Evolutionary conservation across 2,329 filamentous ascomycete genomes (phyloP), one percentile per base, ranked within the genome.

Genomic region (Claviceps arundinis): DNA sequence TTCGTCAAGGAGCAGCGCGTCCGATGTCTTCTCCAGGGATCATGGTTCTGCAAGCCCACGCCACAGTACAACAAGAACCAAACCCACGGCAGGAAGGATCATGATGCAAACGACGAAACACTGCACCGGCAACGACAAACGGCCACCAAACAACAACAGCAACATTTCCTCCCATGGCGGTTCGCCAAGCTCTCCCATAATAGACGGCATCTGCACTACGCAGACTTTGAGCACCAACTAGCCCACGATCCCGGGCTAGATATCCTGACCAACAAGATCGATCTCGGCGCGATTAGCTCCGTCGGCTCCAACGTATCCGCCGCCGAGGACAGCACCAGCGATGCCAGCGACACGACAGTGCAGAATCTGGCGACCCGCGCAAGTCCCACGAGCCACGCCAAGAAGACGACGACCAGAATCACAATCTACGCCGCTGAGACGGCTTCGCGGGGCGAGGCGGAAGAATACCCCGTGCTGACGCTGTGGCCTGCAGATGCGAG

Each of bases 1-100:
- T 98, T 98, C 63, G 87, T 97, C 68, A 96, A 95, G 68, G 93
- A 98, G 70, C 93, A 98, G 67, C 82, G 93, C 40, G 87, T 97
- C 55, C 80, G 93, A 51, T 96, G 90, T 64, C 73, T 98, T 41
- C 77, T 97, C 4, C 79, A 88, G 58, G 93, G 93, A 6, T 83
- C 86, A 9, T 98, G 93, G 93, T 98, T 97, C 70, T 65, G 71
- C 64, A 69, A 76, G 67, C 67, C 76, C 5, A 62, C 68, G 11
- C 65, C 71, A 49, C 68, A 62, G 9, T 24, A 8, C 14, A 30
- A n/a, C 5, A 30, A 30, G 26, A 9, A 9, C 7, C 26, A 9
- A 30, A 30, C 26, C 26, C 13, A 30, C 40, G 19, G 19, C 56
- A 42, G 64, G 68, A 48, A 65, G 69, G 48, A 68, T 64, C 51